phyloP scores from a whole-genome alignment of 768 basidiomycete species.

The Leccinum aurantiacum region DNA sequence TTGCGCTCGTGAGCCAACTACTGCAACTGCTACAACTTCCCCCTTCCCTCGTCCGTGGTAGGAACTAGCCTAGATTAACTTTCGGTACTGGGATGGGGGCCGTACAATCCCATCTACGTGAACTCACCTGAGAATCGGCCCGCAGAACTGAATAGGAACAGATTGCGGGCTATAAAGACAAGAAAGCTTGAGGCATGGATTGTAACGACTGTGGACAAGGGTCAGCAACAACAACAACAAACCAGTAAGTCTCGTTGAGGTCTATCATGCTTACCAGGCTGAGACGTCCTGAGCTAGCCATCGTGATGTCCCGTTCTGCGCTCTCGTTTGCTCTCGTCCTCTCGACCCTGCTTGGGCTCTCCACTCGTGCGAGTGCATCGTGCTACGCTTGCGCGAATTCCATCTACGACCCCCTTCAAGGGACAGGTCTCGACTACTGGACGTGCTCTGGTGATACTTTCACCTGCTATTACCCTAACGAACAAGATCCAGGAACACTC shows the following conservation, averaged over 20 bases:
- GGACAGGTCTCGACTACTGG: constrained; percentile 11
- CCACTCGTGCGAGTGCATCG: neutral
- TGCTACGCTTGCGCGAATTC: constrained; percentile 7
- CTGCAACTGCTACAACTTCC: too few relatives aligned
- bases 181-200: neutral
- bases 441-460: constrained; percentile 7
- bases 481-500: constrained; percentile 13
- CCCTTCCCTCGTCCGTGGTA: too few relatives aligned
- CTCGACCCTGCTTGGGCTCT: constrained; percentile 3
- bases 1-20: too few relatives aligned
- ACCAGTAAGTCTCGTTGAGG: neutral
- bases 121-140: too few relatives aligned
- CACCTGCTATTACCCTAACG: constrained; percentile 13
- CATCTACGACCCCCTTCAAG: constrained; percentile 1
- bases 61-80: too few relatives aligned
- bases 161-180: neutral
- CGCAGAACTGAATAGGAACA: too few relatives aligned
- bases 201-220: neutral
- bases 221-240: neutral
- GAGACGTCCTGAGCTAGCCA: neutral
- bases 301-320: constrained; percentile 1
- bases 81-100: too few relatives aligned
- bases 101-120: too few relatives aligned
- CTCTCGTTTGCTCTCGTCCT: neutral
- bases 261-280: neutral